Percentiles rank a stretch among this genome's conserved stretches.
phyloP scores from a whole-genome alignment of 345 rosid genomes.

The Crucihimalaya himalaica region DNA sequence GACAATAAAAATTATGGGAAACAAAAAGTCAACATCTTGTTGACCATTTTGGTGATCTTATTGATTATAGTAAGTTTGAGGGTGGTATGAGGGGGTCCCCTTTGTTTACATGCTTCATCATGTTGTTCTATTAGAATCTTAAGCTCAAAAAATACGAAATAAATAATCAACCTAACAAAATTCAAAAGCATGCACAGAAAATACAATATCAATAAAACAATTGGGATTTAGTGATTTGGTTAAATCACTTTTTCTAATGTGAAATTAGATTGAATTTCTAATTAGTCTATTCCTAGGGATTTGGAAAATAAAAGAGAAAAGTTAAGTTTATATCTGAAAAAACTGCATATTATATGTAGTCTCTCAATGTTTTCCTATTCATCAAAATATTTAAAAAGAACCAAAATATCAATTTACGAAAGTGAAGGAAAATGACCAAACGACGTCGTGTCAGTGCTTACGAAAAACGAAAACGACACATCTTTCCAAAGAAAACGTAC shows the following conservation, averaged over 20 bases:
- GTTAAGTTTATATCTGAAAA: slow-evolving; percentile 26
- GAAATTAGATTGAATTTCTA: not conserved
- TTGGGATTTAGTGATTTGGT: not conserved
- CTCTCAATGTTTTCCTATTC: slow-evolving; percentile 19
- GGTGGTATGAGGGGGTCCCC: slow-evolving; percentile 37
- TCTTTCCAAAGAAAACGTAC: slow-evolving; percentile 34
- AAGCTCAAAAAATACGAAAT: not conserved
- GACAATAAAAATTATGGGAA: not conserved
- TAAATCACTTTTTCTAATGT: not conserved
- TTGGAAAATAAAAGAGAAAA: slow-evolving; percentile 20
- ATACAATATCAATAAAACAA: not conserved
- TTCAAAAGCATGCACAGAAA: not conserved
- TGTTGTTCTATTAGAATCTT: slow-evolving; percentile 24
- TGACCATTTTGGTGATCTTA: slow-evolving; percentile 28
- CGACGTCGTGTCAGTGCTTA: slow-evolving; percentile 44
- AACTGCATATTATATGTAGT: slow-evolving; percentile 29
- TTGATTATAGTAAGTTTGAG: slow-evolving; percentile 32
- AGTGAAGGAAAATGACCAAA: slow-evolving; percentile 27
- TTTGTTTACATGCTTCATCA: slow-evolving; percentile 40
- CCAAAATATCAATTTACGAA: not conserved
- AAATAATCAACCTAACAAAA: not conserved
- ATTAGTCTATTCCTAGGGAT: slow-evolving; percentile 19
- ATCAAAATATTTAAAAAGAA: not conserved
- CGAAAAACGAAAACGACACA: slow-evolving; percentile 21
- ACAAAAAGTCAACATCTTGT: slow-evolving; percentile 31